These are phyloP conservation scores for Xylaria bambusicola DNA, from an alignment of 495 filamentous ascomycete species.

Conservation along the genomic window DNA sequence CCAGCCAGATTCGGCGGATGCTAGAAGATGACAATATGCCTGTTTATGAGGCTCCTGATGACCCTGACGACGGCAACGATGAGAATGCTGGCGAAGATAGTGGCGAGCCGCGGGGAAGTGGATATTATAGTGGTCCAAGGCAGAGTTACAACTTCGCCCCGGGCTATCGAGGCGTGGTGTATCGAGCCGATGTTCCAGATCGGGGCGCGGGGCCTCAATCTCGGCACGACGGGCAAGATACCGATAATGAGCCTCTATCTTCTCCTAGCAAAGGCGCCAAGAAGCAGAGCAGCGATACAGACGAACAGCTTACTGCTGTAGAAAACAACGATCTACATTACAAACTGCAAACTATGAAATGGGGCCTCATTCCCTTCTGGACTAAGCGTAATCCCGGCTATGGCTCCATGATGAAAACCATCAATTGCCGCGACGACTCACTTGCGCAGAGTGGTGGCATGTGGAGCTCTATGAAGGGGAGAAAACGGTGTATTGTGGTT, in stretches of 20 bases:
- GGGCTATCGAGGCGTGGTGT: constrained; percentile 80
- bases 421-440: constrained; percentile 94
- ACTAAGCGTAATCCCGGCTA: constrained; percentile 81
- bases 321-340: constrained; percentile 52
- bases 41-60: constrained; percentile 68
- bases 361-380: constrained; percentile 84
- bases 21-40: constrained; percentile 74
- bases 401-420: constrained; percentile 75
- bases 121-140: constrained; percentile 56
- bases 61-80: constrained; percentile 50
- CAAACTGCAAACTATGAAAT: constrained; percentile 74
- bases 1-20: constrained; percentile 65
- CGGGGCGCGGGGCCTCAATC: constrained; percentile 46
- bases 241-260: constrained; percentile 19
- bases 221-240: constrained; percentile 14
- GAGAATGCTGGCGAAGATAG: constrained; percentile 45
- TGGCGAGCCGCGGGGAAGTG: constrained; percentile 42
- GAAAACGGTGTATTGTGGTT: constrained; percentile 82
- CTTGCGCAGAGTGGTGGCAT: constrained; percentile 73
- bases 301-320: background rate
- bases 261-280: constrained; percentile 4
- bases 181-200: constrained; percentile 72
- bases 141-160: constrained; percentile 94
- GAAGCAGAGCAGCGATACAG: constrained; percentile 21
- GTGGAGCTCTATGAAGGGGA: constrained; percentile 89